Conservation (phyloP, 257 asterid species). For the Gentiana dahurica region DNA sequence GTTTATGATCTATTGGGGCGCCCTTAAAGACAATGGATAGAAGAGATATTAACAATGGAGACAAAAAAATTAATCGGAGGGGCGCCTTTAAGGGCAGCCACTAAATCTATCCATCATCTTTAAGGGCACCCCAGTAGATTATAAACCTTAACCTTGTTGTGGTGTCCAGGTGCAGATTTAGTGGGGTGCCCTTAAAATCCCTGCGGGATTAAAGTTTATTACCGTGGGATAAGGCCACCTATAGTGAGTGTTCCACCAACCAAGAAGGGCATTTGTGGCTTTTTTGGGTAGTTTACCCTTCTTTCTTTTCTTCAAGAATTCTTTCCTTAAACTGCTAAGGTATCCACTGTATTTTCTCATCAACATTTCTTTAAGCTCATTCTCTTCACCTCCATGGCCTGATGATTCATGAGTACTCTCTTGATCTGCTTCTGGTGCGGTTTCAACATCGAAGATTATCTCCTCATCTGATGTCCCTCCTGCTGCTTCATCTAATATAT, state of each 20-base stretch:
- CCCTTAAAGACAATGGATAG: too few species aligned
- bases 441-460: slow-evolving; percentile 30
- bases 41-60: too few species aligned
- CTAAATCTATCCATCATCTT: too few species aligned
- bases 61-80: too few species aligned
- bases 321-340: slow-evolving; percentile 52
- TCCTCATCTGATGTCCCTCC: slow-evolving; percentile 40
- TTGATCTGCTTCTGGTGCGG: too few species aligned
- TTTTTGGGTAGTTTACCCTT: slow-evolving; percentile 65
- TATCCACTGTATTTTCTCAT: slow-evolving; percentile 73
- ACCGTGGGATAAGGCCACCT: slow-evolving; percentile 97
- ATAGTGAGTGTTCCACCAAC: slow-evolving; percentile 79
- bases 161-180: too few species aligned
- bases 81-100: too few species aligned
- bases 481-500: slow-evolving; percentile 29
- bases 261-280: slow-evolving; percentile 45
- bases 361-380: slow-evolving; percentile 53
- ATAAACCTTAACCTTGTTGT: too few species aligned
- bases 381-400: slow-evolving; percentile 17
- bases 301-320: slow-evolving; percentile 57
- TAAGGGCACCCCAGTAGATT: too few species aligned
- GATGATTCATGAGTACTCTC: slow-evolving; percentile 22
- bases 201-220: not conserved
- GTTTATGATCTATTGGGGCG: too few species aligned
- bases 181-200: too few species aligned